Percentiles rank a stretch among this genome's conserved stretches.
These are phyloP conservation scores for Arthrobotrys megalospora DNA, from an alignment of 2,329 filamentous ascomycete species.

Conservation along the genomic window DNA sequence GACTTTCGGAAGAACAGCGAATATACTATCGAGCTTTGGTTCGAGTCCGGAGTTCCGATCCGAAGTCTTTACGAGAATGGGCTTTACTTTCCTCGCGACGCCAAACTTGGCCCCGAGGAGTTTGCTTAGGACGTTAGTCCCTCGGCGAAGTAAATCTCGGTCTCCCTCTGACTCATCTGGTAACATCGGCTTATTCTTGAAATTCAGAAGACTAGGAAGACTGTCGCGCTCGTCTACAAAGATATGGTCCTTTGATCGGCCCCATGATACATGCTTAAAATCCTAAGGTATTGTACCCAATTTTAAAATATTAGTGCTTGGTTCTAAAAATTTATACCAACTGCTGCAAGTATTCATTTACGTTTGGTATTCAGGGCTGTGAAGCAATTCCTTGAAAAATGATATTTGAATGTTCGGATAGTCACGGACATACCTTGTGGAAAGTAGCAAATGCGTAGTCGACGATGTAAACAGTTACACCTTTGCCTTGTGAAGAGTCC, in stretches of 20 bases:
- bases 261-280: conserved; percentile 15
- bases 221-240: conserved; percentile 1
- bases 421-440: not conserved
- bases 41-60: not conserved
- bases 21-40: not conserved
- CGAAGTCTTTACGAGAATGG: conserved; percentile 7
- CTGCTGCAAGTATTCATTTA: too few relatives aligned
- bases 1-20: not conserved
- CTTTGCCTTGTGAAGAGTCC: not conserved
- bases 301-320: not conserved
- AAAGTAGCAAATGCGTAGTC: conserved; percentile 1
- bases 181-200: not conserved
- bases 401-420: not conserved
- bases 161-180: not conserved
- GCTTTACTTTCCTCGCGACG: not conserved
- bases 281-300: conserved; percentile 2
- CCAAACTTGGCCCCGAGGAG: not conserved
- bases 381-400: too few relatives aligned
- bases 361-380: too few relatives aligned
- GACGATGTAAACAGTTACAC: conserved; percentile 20
- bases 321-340: too few relatives aligned
- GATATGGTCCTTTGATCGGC: conserved; percentile 6
- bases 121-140: conserved; percentile 11
- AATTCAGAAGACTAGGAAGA: not conserved
- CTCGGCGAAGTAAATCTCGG: not conserved